phyloP scores from a whole-genome alignment of 2,329 filamentous ascomycete species.

The Talaromyces atroroseus region DNA sequence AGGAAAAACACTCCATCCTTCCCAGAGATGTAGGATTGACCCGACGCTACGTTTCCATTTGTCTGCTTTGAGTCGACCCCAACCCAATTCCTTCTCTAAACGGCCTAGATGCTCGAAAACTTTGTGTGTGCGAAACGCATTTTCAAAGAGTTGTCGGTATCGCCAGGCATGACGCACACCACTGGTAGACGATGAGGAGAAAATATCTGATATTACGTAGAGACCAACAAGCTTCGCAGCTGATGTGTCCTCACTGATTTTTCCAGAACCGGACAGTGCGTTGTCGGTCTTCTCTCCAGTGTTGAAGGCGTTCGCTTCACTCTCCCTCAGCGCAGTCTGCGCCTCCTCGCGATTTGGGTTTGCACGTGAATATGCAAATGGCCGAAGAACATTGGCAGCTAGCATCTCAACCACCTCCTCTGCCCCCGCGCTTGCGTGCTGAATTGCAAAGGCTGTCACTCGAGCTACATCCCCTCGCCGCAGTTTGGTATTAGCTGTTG shows the following conservation, averaged over 20 bases:
- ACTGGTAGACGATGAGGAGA: slow-evolving; percentile 69
- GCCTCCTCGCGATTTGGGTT: slow-evolving; percentile 48
- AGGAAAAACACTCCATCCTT: slow-evolving; percentile 62
- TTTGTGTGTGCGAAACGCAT: slow-evolving; percentile 59
- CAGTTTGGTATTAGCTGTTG: slow-evolving; percentile 66
- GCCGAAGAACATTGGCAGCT: slow-evolving; percentile 71
- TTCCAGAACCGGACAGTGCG: slow-evolving; percentile 27
- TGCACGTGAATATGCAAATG: slow-evolving; percentile 66
- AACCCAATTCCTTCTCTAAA: slow-evolving; percentile 65
- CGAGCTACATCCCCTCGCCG: slow-evolving; percentile 81
- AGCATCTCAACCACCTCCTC: slow-evolving; percentile 91
- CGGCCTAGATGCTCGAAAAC: slow-evolving; percentile 71
- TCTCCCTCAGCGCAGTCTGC: slow-evolving; percentile 22
- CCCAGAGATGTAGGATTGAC: slow-evolving; percentile 64
- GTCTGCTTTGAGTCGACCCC: slow-evolving; percentile 76
- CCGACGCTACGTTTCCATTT: slow-evolving; percentile 77
- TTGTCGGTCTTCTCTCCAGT: slow-evolving; percentile 32
- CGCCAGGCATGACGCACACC: slow-evolving; percentile 81
- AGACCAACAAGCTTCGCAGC: slow-evolving; percentile 72
- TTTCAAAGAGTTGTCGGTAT: slow-evolving; percentile 74
- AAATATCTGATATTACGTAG: slow-evolving; percentile 73
- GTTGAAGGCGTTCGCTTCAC: slow-evolving; percentile 29
- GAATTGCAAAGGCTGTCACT: slow-evolving; percentile 81
- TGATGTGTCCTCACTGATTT: slow-evolving; percentile 59
- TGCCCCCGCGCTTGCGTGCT: slow-evolving; percentile 75